These are phyloP conservation scores for Stachybotrys echinatus DNA, from an alignment of 2,329 filamentous ascomycete genomes.

Conservation along the genomic window DNA sequence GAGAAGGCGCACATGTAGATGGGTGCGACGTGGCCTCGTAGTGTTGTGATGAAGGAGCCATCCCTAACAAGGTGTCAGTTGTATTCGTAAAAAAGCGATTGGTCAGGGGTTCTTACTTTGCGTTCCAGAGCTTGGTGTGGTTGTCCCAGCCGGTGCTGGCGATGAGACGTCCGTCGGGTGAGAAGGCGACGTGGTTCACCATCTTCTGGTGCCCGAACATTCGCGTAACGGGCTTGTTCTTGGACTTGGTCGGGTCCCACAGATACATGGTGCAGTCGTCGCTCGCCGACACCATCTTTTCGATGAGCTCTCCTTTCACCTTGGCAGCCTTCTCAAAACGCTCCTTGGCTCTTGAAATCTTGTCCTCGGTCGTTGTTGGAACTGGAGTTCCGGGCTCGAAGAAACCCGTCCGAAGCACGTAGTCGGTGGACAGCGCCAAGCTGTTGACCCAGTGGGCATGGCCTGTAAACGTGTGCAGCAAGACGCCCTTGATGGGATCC, in stretches of 20 bases:
- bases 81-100: slow-evolving; percentile 36
- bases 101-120: slow-evolving; percentile 53
- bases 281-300: slow-evolving; percentile 82
- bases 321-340: slow-evolving; percentile 74
- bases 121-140: slow-evolving; percentile 88
- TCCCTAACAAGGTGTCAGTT: slow-evolving; percentile 32
- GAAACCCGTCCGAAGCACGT: slow-evolving; percentile 78
- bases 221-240: slow-evolving; percentile 80
- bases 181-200: slow-evolving; percentile 93
- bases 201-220: slow-evolving; percentile 95
- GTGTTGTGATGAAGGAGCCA: slow-evolving; percentile 76
- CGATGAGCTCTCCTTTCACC: slow-evolving; percentile 59
- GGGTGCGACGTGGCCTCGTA: slow-evolving; percentile 82
- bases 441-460: slow-evolving; percentile 97
- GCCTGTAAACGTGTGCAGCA: slow-evolving; percentile 71
- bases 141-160: slow-evolving; percentile 92
- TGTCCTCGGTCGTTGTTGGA: slow-evolving; percentile 57
- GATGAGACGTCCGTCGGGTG: slow-evolving; percentile 80
- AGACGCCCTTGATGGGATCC: slow-evolving; percentile 72
- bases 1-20: slow-evolving; percentile 94
- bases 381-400: slow-evolving; percentile 77
- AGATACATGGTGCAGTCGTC: slow-evolving; percentile 97
- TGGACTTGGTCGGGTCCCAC: slow-evolving; percentile 75
- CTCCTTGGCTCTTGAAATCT: slow-evolving; percentile 68
- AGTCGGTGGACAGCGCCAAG: slow-evolving; percentile 87